Percentiles rank a stretch among this genome's conserved stretches.
Conservation (phyloP, 352 stramenopile species). For the Phytophthora litchii region DNA sequence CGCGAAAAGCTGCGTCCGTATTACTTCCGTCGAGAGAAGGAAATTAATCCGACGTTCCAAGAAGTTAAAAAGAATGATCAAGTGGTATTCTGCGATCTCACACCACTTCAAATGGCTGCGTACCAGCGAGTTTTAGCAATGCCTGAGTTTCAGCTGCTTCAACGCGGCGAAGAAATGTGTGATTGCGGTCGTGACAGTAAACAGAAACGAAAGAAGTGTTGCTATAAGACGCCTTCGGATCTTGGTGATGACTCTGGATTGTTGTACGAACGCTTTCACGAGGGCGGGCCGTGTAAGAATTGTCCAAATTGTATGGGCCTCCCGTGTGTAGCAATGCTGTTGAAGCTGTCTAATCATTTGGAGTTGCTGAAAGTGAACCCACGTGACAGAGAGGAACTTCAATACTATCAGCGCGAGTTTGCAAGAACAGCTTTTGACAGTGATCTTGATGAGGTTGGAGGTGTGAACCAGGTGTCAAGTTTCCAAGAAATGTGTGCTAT, state of each 20-base stretch:
- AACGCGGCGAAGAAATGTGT: slow-evolving; percentile 61
- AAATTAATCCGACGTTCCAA: slow-evolving; percentile 73
- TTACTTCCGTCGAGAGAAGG: slow-evolving; percentile 77
- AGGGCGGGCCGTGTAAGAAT: slow-evolving; percentile 47
- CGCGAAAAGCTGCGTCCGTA: slow-evolving; percentile 61
- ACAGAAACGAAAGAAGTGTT: slow-evolving; percentile 65
- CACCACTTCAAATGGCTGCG: slow-evolving; percentile 63
- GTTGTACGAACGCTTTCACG: slow-evolving; percentile 75
- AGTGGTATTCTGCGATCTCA: slow-evolving; percentile 85
- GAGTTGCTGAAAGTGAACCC: slow-evolving; percentile 82
- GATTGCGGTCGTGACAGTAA: slow-evolving; percentile 71
- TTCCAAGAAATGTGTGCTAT: slow-evolving; percentile 65
- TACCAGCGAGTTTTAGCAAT: slow-evolving; percentile 77
- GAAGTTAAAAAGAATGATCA: slow-evolving; percentile 78
- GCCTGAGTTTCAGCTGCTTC: slow-evolving; percentile 75
- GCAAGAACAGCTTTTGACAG: slow-evolving; percentile 59
- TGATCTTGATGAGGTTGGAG: slow-evolving; percentile 59
- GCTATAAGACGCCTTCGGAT: slow-evolving; percentile 53
- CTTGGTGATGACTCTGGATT: slow-evolving; percentile 35
- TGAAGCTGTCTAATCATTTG: slow-evolving; percentile 85
- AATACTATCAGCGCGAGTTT: slow-evolving; percentile 64
- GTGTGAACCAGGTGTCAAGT: slow-evolving; percentile 59
- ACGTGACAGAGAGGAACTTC: slow-evolving; percentile 50
- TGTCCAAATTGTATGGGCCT: slow-evolving; percentile 82
- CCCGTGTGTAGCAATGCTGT: slow-evolving; percentile 70